Percentiles rank a stretch among this genome's conserved stretches.
Evolutionary conservation across 2,329 filamentous ascomycete genomes (phyloP).

Genomic region (Fusarium heterosporum): DNA sequence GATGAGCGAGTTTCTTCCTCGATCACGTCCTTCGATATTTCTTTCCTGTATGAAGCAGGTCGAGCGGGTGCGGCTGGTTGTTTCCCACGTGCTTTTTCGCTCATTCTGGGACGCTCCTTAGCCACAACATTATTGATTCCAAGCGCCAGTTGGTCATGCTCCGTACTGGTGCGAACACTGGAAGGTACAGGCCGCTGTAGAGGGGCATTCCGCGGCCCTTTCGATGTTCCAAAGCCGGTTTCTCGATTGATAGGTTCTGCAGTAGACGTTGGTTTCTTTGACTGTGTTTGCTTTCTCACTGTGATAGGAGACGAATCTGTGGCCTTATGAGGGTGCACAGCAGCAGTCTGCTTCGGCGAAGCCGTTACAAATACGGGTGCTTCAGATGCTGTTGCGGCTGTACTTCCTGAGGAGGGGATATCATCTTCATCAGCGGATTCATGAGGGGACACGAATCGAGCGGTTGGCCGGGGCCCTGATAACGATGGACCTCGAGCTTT

Average conservation of each 20-base stretch:
- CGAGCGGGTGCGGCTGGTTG: conserved; percentile 51
- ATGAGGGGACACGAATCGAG: conserved; percentile 69
- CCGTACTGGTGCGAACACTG: conserved; percentile 45
- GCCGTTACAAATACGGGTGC: conserved; percentile 45
- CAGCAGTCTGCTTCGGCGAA: conserved; percentile 44
- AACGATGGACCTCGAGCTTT: conserved; percentile 66
- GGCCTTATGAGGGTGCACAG: conserved; percentile 53
- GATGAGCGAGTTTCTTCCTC: conserved; percentile 13
- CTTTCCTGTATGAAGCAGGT: conserved; percentile 30
- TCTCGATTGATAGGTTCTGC: conserved; percentile 52
- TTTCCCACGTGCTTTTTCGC: conserved; percentile 63
- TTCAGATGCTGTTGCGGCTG: conserved; percentile 50
- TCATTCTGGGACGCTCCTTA: conserved; percentile 44
- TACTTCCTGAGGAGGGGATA: conserved; percentile 57
- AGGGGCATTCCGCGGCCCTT: conserved; percentile 41
- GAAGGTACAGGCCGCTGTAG: conserved; percentile 44
- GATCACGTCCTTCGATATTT: conserved; percentile 11
- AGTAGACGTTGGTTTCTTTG: conserved; percentile 53
- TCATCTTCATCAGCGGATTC: conserved; percentile 60
- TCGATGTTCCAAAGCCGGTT: conserved; percentile 36
- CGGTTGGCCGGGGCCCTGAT: conserved; percentile 67
- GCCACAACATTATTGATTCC: conserved; percentile 16
- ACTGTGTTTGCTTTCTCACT: conserved; percentile 60
- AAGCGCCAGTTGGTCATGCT: conserved; percentile 4
- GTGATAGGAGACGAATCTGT: conserved; percentile 58